Base-by-base conservation (phyloP, 2,329 filamentous ascomycete genomes). In the Penicillium paneum region DNA sequence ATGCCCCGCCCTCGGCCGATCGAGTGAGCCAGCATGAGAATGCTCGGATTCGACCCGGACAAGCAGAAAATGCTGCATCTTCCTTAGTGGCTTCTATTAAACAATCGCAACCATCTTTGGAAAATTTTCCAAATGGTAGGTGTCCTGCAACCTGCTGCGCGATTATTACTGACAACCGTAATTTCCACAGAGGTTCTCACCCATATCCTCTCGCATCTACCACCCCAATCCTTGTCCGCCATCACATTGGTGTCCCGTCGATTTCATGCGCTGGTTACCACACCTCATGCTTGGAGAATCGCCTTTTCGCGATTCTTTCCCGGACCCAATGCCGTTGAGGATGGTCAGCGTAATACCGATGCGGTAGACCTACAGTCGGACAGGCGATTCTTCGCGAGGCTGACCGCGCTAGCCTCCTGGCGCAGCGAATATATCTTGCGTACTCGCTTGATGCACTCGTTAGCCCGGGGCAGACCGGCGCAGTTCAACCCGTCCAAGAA, bases 241-340 rank as follows among this genome's bases (percentile, higher is more conserved):
- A 87, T 96, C 11, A 88, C 91, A 17, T 81, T 96, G 47, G 91
- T 97, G 29, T 97, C 90, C 32, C 90, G 86, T 66, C 88, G 90
- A 51, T 95, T 97, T 69, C 90, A 96, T 72, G 81, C 82, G 49
- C 79, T 97, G 38, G 88, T 97, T 52, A 96, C 91, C 5, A 93
- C 90, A 1, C 90, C 92, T 15, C 91, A 97, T 74, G 91, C 91
- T 8, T 97, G 93, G 93, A 86, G 91, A 59, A 89, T 91, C 69
- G 93, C 92, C 6, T 97, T 97, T 69, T 83, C 90, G 63, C 90
- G 92, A 58, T 93, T 87, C 75, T 99, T 97, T 64, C 90, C 90
- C 0, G 91, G 89, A 1, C 84, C 88, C 24, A 83, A 87, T 66
- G 80, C 80, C 6, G 67, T 86, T 43, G 70, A 76, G 38, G 68